Evolutionary conservation across 768 basidiomycete genomes (phyloP).

Genomic region (Boletus pseudopeckii): DNA sequence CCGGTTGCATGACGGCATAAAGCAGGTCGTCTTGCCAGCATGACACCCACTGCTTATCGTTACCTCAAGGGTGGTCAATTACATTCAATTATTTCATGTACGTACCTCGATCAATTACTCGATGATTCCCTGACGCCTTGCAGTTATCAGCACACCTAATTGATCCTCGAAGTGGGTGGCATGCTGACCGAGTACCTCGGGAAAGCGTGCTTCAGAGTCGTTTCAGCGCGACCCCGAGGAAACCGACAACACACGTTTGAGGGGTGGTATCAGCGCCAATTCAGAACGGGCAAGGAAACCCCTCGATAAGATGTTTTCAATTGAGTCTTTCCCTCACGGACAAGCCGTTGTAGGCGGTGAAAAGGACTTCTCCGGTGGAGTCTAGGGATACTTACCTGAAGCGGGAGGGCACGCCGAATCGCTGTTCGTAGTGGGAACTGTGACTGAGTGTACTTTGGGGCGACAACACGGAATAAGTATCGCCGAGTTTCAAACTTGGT

Average conservation of each 20-base stretch:
- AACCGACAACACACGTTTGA: not conserved
- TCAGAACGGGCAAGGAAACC: not conserved
- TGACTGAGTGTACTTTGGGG: not conserved
- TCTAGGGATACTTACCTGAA: not conserved
- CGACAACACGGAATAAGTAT: not conserved
- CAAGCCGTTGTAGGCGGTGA: not conserved
- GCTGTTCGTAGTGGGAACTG: not conserved
- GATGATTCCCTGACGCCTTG: not conserved
- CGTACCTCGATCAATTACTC: not conserved
- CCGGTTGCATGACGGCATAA: constrained; percentile 2
- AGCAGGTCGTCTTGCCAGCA: not conserved
- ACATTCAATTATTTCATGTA: constrained; percentile 3
- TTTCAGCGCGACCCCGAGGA: not conserved
- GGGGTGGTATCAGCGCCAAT: not conserved
- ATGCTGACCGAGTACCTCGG: constrained; percentile 6
- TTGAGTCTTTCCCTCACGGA: not conserved
- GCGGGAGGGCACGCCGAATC: not conserved
- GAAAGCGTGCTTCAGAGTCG: not conserved
- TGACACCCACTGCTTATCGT: constrained; percentile 1
- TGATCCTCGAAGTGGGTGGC: not conserved
- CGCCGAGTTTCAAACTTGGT: not conserved
- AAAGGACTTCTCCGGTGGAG: not conserved
- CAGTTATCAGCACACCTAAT: not conserved
- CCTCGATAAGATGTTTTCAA: not conserved
- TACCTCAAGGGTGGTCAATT: constrained; percentile 3